Evolutionary conservation across 176 grass and related monocot genomes (phyloP), one percentile per base, ranked within the genome.

Genomic region (Pontederia paniculata): DNA sequence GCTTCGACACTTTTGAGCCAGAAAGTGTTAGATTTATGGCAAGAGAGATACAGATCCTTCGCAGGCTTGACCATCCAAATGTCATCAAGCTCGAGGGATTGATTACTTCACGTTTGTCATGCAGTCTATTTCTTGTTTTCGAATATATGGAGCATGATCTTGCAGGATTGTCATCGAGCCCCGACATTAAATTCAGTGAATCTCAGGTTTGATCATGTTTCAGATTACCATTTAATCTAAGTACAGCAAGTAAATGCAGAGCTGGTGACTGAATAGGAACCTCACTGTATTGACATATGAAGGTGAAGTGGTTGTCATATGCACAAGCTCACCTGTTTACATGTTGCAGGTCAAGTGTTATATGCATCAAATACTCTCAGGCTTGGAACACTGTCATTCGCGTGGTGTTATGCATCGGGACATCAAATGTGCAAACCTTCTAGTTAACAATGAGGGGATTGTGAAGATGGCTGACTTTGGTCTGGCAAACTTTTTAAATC

Each of bases 391-490:
- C 60, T 98, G 93, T 60, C 94, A 98, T 73, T 72, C 66, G 12
- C 52, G 70, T 1, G 78, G 93, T 42, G 72, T 98, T 47, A 98
- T 98, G 81, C 94, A 98, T 77, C 69, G 87, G 9, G 94, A 98
- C 62, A 80, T 98, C 53, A 98, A 98, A 70, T 98, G 94, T 68
- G 86, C 94, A 0, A 98, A 98, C 70, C 76, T 98, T 15, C 77
- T 98, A 46, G 80, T 98, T 21, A 88, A 80, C 58, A 56, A 70
- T 70, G 77, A 58, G 42, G 94, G 94, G 11, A 80, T 75, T 56
- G 80, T 93, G 23, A 98, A 98, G 76, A 81, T 98, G 20, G 94
- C 94, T 4, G 94, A 98, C 72, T 98, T 98, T 58, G 94, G 94
- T 19, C 80, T 98, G 4, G 94, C 87, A 57, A 91, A 84, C 68